These are phyloP conservation scores for Pseudocercospora fijiensis DNA, from an alignment of 2,329 filamentous ascomycete species.

Conservation along the genomic window DNA sequence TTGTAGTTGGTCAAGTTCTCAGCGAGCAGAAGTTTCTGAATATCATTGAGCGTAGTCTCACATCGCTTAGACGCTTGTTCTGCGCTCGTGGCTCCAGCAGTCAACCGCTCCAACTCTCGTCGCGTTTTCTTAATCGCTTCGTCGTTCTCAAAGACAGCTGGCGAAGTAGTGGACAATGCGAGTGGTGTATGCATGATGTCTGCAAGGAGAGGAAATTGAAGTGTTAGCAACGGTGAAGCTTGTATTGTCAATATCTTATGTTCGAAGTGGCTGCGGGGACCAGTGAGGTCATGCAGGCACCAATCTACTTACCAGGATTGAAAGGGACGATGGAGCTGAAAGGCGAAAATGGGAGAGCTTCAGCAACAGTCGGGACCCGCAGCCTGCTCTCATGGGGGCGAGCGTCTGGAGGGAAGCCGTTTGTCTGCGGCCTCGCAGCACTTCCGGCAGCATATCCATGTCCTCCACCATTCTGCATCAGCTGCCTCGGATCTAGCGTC, in stretches of 20 bases:
- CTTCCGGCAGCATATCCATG: neutral
- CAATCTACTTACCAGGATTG: slow-evolving; percentile 65
- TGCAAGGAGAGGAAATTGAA: slow-evolving; percentile 23
- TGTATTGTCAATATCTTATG: neutral
- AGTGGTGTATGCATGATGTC: slow-evolving; percentile 50
- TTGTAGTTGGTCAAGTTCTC: slow-evolving; percentile 66
- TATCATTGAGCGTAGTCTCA: slow-evolving; percentile 69
- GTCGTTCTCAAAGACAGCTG: slow-evolving; percentile 36
- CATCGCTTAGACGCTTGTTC: slow-evolving; percentile 63
- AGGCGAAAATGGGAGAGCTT: slow-evolving; percentile 79
- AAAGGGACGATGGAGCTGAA: slow-evolving; percentile 79
- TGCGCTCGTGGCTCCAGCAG: slow-evolving; percentile 64
- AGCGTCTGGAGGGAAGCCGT: slow-evolving; percentile 17
- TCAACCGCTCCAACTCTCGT: slow-evolving; percentile 64
- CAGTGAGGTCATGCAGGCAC: slow-evolving; percentile 47
- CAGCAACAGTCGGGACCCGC: slow-evolving; percentile 57
- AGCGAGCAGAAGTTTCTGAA: slow-evolving; percentile 71
- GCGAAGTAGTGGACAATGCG: slow-evolving; percentile 42
- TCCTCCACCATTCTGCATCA: slow-evolving; percentile 5
- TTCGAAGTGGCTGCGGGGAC: slow-evolving; percentile 9
- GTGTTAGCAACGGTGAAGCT: slow-evolving; percentile 5
- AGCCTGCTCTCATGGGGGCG: slow-evolving; percentile 17
- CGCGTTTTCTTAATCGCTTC: slow-evolving; percentile 26
- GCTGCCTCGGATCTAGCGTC: slow-evolving; percentile 21
- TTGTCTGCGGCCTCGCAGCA: slow-evolving; percentile 14